Evolutionary conservation across 768 basidiomycete species (phyloP).

Genomic region (Suillus bovinus): DNA sequence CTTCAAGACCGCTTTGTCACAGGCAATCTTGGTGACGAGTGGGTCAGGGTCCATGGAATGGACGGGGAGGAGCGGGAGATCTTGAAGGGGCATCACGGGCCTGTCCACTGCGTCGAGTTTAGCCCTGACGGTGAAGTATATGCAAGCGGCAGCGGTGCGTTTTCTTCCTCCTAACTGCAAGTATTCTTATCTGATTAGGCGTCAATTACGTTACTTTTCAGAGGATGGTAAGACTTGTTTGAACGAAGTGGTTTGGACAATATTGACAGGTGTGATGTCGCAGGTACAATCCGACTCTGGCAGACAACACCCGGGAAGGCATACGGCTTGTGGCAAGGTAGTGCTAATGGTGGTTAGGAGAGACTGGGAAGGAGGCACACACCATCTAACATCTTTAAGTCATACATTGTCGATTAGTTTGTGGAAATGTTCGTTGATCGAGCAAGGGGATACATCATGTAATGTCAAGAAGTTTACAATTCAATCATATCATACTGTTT

Average conservation of each 20-base stretch:
- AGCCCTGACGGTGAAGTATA: constrained; percentile 98
- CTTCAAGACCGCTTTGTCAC: constrained; percentile 90
- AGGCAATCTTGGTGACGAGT: constrained; percentile 87
- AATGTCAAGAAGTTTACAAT: constrained; percentile 19
- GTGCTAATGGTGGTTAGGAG: constrained; percentile 43
- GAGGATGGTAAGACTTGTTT: constrained; percentile 61
- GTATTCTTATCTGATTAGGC: constrained; percentile 11
- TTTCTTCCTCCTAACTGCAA: constrained; percentile 12
- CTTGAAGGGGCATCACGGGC: constrained; percentile 96
- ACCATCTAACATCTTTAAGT: constrained; percentile 1
- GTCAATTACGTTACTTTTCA: constrained; percentile 27
- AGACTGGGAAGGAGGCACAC: constrained; percentile 21
- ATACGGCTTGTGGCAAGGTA: constrained; percentile 89
- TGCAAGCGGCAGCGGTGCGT: constrained; percentile 93
- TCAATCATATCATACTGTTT: constrained; percentile 14
- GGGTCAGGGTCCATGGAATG: constrained; percentile 93
- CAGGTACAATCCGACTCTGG: constrained; percentile 95
- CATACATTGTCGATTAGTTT: constrained; percentile 15
- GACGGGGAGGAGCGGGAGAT: constrained; percentile 89
- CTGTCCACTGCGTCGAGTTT: constrained; percentile 91
- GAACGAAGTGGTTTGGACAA: background rate
- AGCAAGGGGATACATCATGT: constrained; percentile 18
- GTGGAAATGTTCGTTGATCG: constrained; percentile 21
- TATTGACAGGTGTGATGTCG: constrained; percentile 14
- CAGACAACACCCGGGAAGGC: constrained; percentile 93